Evolutionary conservation across 768 basidiomycete genomes (phyloP), one percentile per base, ranked within the genome.

Genomic region (Pleurotus tuber-regium): DNA sequence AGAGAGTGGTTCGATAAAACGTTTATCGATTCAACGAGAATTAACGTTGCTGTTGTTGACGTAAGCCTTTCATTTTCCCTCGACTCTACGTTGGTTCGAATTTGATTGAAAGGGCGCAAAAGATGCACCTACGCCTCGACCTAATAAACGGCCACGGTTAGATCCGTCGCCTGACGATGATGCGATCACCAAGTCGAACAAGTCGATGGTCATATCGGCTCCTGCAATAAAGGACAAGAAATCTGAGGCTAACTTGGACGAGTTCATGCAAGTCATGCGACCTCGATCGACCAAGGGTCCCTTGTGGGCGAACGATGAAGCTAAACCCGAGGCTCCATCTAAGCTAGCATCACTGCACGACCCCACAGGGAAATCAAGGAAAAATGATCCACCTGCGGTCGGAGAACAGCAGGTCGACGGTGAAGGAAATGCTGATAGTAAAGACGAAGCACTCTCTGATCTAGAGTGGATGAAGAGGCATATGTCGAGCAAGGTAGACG

Each of bases 1-100:
- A 81, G 79, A 63, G 79, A 85, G 29, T 98, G 89, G 87, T 95
- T 89, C 58, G 83, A 95, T 65, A 76, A 79, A 19, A 89, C 87
- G 0, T 98, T 87, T 63, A 76, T 98, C 24, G 91, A 86, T 40
- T 86, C 90, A 5, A 78, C 85, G 7, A 79, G 86, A 54, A 82
- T 98, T 42, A 82, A 66, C 51, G 92, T 95, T 2, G 76, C 80
- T 19, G 63, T 91, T 25, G 81, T 95, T 14, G 84, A 92, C 64
- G 95, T 94, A 61, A 57, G 83, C 72, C 16, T 52, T 50, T 53
- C 57, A 19, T 38, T 33, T 39, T 52, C 53, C 14, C 31, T 6
- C 30, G 4, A 52, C 14, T 26, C 49, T 39, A 12, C 50, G 43
- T 38, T 31, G 36, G 33, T 42, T n/a, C 29, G 53, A 10, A 46